Base-by-base conservation (phyloP, 495 filamentous ascomycete genomes). In the Aspergillus avenaceus region DNA sequence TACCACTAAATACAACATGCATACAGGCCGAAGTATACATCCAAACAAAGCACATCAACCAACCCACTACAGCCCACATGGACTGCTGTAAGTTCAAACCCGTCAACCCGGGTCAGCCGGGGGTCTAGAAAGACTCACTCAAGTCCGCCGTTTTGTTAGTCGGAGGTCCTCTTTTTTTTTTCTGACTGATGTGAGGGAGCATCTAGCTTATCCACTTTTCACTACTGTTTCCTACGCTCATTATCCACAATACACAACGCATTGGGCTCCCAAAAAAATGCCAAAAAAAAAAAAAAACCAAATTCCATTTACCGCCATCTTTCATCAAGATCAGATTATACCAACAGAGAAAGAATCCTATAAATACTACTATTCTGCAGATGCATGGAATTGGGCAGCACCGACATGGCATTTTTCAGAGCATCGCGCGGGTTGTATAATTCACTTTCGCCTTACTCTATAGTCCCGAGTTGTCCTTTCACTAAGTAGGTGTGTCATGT, bases 61-160 rank as follows among this genome's bases (percentile, higher is more conserved):
- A 52, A 47, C 50, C 57, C 53, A 51, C 53, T 43, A 26, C 47
- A 60, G 50, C 53, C 58, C 58, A 60, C 58, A 56, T 56, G 58
- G 58, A 45, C 50, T 45, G 38, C 47, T 29, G 16, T 29, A 25
- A 40, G 14, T 48, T 56, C 41, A 36, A 57, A 53, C 51, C 58
- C 58, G 48, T 57, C 58, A 61, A 57, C 54, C 58, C 47, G 58
- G 58, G 53, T 61, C 58, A 54, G 48, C 54, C 58, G 53, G 51
- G 27, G 28, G 28, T 47, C 45, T 36, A 37, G 29, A 31, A 32
- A 45, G 29, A 45, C 19, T 29, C 14, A 27, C 22, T 45, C 26
- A n/a, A 31, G 13, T 32, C 19, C 8, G 26, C 29, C 26, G 42
- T 45, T 45, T 55, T 50, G 45, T 32, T 40, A 49, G n/a, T 41